These are phyloP conservation scores for Cicer bijugum DNA, from an alignment of 306 rosid species.

Conservation along the genomic window DNA sequence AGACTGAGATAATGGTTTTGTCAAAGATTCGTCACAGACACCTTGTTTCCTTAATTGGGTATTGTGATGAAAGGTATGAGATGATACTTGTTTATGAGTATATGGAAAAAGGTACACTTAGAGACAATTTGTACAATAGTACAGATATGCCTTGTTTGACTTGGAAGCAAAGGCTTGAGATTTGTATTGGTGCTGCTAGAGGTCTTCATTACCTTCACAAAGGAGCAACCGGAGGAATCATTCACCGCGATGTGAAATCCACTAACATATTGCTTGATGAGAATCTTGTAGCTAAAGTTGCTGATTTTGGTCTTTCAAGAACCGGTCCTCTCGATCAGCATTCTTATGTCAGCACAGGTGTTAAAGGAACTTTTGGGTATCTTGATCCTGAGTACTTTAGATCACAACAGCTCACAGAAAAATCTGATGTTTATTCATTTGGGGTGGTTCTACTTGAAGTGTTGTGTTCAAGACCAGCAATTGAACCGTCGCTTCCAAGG, in stretches of 20 bases:
- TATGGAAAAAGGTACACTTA: conserved; percentile 60
- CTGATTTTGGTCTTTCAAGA: conserved; percentile 66
- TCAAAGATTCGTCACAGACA: conserved; percentile 63
- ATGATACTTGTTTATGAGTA: conserved; percentile 64
- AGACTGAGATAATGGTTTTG: conserved; percentile 61
- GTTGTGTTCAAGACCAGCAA: conserved; percentile 60
- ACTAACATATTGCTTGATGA: conserved; percentile 60
- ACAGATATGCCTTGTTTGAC: conserved; percentile 38
- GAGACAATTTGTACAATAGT: conserved; percentile 51
- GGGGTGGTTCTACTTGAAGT: conserved; percentile 67
- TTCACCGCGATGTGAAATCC: conserved; percentile 65
- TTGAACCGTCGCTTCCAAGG: conserved; percentile 44
- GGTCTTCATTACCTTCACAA: conserved; percentile 67
- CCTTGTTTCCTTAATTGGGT: conserved; percentile 61
- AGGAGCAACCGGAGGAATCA: conserved; percentile 57
- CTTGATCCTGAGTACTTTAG: conserved; percentile 65
- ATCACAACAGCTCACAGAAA: conserved; percentile 56
- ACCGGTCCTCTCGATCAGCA: conserved; percentile 56
- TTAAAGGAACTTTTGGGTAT: conserved; percentile 65
- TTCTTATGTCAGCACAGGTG: conserved; percentile 46
- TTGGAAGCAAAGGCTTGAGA: conserved; percentile 64
- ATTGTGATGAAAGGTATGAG: conserved; percentile 58
- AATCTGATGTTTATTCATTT: conserved; percentile 66
- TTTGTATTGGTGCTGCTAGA: conserved; percentile 61
- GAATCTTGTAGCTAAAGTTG: conserved; percentile 62